phyloP scores from a whole-genome alignment of 192 early-diverging fungal genomes.

The Linnemannia hyalina region DNA sequence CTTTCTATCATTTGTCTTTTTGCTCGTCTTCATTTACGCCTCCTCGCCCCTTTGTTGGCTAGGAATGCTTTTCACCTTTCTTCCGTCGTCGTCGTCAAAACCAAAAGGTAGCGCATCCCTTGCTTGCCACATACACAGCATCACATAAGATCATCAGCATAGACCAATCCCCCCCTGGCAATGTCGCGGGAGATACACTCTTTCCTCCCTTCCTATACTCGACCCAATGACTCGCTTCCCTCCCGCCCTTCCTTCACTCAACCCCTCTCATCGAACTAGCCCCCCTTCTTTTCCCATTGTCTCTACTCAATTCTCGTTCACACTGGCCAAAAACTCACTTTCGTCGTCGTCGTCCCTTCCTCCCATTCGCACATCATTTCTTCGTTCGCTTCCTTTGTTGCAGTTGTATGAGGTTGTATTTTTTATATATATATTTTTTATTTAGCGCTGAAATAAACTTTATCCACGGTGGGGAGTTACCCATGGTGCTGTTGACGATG shows the following conservation, averaged over 20 bases:
- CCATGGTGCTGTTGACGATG: slow-evolving; percentile 15
- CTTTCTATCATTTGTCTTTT: not conserved
- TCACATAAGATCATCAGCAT: not conserved
- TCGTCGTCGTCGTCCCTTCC: no score
- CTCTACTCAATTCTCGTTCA: slow-evolving; percentile 1
- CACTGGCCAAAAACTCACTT: not conserved
- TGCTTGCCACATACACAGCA: not conserved
- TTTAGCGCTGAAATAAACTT: not conserved
- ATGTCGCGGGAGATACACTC: not conserved
- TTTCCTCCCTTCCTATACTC: not conserved
- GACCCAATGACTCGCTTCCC: not conserved
- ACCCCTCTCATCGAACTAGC: no score
- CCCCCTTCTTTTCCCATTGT: not conserved
- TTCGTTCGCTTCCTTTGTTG: not conserved
- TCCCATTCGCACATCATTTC: not conserved
- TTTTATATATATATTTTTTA: not conserved
- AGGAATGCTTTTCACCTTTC: no score
- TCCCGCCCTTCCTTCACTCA: not conserved
- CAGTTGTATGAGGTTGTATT: not conserved
- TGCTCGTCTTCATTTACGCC: not conserved
- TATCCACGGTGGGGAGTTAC: not conserved
- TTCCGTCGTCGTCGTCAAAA: no score
- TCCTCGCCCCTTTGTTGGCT: not conserved
- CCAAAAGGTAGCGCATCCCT: not conserved
- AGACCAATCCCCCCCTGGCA: not conserved